These are phyloP conservation scores for Pichia pseudocactophila DNA, from an alignment of 805 yeast genomes.

Conservation along the genomic window DNA sequence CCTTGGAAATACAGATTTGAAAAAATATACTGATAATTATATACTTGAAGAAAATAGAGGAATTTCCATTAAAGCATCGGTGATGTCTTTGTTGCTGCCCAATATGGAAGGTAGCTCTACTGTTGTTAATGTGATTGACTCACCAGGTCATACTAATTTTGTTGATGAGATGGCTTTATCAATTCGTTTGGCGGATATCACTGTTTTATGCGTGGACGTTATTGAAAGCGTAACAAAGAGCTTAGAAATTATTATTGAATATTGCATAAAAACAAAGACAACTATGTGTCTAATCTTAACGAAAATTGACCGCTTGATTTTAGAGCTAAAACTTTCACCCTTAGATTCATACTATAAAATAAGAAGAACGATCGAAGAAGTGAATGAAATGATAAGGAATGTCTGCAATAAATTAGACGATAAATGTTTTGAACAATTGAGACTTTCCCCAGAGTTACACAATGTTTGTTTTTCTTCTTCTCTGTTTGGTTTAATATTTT, in stretches of 20 bases:
- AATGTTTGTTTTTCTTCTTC: constrained; percentile 75
- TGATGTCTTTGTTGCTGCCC: constrained; percentile 51
- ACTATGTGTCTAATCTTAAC: constrained; percentile 58
- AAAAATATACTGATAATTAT: constrained; percentile 65
- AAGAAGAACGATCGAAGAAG: constrained; percentile 46
- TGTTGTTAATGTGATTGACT: constrained; percentile 60
- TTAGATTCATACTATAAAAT: constrained; percentile 65
- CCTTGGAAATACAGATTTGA: constrained; percentile 27
- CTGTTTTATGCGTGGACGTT: constrained; percentile 66
- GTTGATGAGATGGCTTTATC: constrained; percentile 62
- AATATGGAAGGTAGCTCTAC: constrained; percentile 45
- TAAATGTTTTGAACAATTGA: constrained; percentile 6
- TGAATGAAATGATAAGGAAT: constrained; percentile 45
- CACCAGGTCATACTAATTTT: constrained; percentile 91
- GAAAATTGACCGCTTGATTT: constrained; percentile 76
- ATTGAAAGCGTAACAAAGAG: constrained; percentile 73
- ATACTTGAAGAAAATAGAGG: constrained; percentile 64
- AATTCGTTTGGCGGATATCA: constrained; percentile 53
- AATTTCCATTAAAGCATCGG: constrained; percentile 52
- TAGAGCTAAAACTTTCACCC: constrained; percentile 73
- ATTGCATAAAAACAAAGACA: constrained; percentile 40
- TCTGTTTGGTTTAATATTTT: constrained; percentile 53
- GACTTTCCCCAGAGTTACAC: constrained; percentile 50
- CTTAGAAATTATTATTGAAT: constrained; percentile 42
- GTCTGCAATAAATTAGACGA: constrained; percentile 9